Conservation (phyloP, 176 grass and related monocot species). For the Triticum turgidum region DNA sequence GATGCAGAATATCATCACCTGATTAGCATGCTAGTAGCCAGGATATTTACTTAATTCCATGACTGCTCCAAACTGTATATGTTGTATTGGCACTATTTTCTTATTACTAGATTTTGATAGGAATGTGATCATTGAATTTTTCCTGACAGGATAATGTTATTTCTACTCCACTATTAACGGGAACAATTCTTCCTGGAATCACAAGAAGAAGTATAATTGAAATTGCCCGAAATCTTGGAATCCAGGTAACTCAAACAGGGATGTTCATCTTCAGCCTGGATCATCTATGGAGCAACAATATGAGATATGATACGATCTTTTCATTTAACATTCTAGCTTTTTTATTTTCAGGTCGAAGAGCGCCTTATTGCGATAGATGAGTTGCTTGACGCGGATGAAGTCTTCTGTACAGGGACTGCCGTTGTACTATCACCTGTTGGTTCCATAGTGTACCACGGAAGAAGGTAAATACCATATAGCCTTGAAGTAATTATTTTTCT, state of each 20-base stretch:
- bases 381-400: conserved; percentile 78
- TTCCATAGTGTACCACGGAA: conserved; percentile 66
- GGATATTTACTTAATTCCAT: background rate
- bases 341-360: conserved; percentile 62
- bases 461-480: conserved; percentile 39
- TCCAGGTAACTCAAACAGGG: conserved; percentile 48
- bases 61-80: conserved; percentile 9
- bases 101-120: background rate
- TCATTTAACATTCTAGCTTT: background rate
- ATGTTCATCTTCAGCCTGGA: background rate
- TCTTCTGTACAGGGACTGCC: conserved; percentile 91
- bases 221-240: conserved; percentile 57
- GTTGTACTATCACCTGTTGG: conserved; percentile 84
- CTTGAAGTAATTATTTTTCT: background rate
- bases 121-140: background rate
- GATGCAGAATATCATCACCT: background rate
- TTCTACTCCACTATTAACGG: conserved; percentile 65
- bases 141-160: conserved; percentile 66
- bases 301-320: background rate
- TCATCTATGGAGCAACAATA: no score
- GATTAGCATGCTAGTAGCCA: background rate
- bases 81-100: background rate
- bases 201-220: conserved; percentile 90
- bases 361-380: conserved; percentile 61
- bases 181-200: conserved; percentile 91